Base-by-base conservation (phyloP, 2,329 filamentous ascomycete species). In the Ramularia endophylla region DNA sequence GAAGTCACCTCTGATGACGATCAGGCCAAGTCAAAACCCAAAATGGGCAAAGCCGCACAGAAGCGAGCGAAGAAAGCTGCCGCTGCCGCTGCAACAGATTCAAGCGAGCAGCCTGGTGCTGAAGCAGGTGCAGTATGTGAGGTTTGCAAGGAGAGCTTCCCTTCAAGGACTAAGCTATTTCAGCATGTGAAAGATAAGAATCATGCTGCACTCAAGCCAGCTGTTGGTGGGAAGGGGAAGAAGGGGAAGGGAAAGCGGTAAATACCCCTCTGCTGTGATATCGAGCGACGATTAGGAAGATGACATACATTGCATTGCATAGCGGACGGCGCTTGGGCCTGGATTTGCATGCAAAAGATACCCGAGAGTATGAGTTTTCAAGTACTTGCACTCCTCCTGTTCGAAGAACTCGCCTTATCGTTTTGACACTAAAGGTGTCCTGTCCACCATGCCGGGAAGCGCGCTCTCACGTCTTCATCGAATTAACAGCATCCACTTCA, bases 91-190 rank as follows among this genome's bases (percentile, higher is more conserved):
- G 57, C 56, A 2, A 50, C 50, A 4, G 56, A 60, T 4, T 11
- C 22, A 4, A 34, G 12, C 30, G 38, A 30, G 32, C 32, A 30
- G 42, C 29, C 15, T 5, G 37, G 59, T 16, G 36, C 48, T 4
- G 60, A 60, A 2, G 16, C 50, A 50, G 68, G 79, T 20, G 76
- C 86, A 39, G 81, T 81, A 54, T 97, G 92, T 59, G 76, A 83
- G 2, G 77, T 80, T 4, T 97, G 92, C 64, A 76, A 80, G 51
- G 87, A 85, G 51, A 74, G 67, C 0, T 98, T 97, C 66, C 78
- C 76, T 0, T 87, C 83, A 1, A 82, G 80, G 52, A 83, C 77
- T 5, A 80, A 79, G 51, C 65, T 94, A 13, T 90, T 90, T 60
- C 69, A 75, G 38, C 87, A 94, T 61, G 72, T 92, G 43, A 77